Evolutionary conservation across 169 alveolate species (phyloP), one percentile per base, ranked within the genome.

Genomic region (Ichthyophthirius multifiliis): DNA sequence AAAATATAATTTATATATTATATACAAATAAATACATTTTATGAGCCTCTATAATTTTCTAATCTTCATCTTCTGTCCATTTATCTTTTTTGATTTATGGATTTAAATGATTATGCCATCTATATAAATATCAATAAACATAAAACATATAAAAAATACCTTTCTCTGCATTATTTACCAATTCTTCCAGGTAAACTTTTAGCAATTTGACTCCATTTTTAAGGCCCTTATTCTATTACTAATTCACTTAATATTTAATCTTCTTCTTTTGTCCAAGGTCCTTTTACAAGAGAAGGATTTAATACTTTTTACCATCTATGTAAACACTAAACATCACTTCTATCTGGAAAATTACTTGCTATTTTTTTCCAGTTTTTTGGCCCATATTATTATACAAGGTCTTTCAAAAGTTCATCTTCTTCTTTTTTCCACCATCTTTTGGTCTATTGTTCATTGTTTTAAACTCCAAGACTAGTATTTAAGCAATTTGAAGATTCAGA

Each of bases 91-190:
- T 90, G 32, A 94, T 92, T n/a, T 79, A 47, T 4, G 97, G 97
- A 82, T 94, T 92, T 41, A 92, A 81, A 71, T 94, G 96, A 67
- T 94, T 92, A 75, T 94, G 97, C 96, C 97, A 94, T 65, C 97
- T 82, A 47, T n/a, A n/a, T n/a, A n/a, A n/a, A n/a, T n/a, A n/a
- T n/a, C n/a, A n/a, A n/a, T n/a, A n/a, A n/a, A n/a, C n/a, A n/a
- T n/a, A n/a, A n/a, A n/a, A n/a, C n/a, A n/a, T n/a, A n/a, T n/a
- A 30, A 32, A 16, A 23, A 16, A 12, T 81, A 81, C 86, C 86
- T 74, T 74, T 86, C 92, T 76, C 92, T 73, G 75, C 91, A 86
- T 46, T 86, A 63, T 43, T 86, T 86, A 27, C 91, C 91, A 7
- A 86, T 82, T 34, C 91, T 44, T 10, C 91, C 91, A 32, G 86